phyloP scores from a whole-genome alignment of 495 filamentous ascomycete genomes.

The Xylaria palmicola region DNA sequence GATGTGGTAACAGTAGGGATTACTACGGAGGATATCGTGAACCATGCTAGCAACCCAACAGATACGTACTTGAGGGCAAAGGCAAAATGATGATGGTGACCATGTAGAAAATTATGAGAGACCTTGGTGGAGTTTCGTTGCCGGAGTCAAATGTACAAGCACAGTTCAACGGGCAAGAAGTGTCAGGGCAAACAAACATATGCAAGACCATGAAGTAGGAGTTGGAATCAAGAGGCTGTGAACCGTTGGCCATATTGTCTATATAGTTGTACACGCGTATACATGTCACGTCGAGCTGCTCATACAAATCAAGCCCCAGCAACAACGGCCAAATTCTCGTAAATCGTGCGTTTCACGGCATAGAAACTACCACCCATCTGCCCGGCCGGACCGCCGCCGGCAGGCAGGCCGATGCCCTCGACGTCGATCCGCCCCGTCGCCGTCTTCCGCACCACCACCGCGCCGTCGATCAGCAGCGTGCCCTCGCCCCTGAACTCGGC shows the following conservation, averaged over 20 bases:
- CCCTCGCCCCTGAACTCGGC: conserved; percentile 95
- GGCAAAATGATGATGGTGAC: no score
- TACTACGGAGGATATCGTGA: no score
- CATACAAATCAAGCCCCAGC: conserved; percentile 55
- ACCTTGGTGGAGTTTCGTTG: no score
- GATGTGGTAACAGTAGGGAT: no score
- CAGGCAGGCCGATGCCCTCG: conserved; percentile 65
- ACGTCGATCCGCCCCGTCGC: conserved; percentile 85
- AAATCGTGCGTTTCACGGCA: conserved; percentile 76
- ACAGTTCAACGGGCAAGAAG: no score
- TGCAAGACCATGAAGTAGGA: not conserved
- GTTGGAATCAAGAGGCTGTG: not conserved
- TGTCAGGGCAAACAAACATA: not conserved
- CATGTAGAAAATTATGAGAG: no score
- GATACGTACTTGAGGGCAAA: no score
- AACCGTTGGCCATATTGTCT: conserved; percentile 9
- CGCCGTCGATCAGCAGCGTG: conserved; percentile 82
- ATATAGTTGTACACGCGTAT: not conserved
- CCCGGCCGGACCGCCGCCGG: conserved; percentile 38
- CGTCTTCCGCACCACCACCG: conserved; percentile 84
- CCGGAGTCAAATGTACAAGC: no score
- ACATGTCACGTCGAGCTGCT: not conserved
- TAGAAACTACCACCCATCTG: conserved; percentile 62
- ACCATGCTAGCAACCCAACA: no score
- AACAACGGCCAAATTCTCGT: conserved; percentile 79